These are phyloP conservation scores for Berkeleyomyces basicola DNA, from an alignment of 2,329 filamentous ascomycete genomes.

Conservation along the genomic window DNA sequence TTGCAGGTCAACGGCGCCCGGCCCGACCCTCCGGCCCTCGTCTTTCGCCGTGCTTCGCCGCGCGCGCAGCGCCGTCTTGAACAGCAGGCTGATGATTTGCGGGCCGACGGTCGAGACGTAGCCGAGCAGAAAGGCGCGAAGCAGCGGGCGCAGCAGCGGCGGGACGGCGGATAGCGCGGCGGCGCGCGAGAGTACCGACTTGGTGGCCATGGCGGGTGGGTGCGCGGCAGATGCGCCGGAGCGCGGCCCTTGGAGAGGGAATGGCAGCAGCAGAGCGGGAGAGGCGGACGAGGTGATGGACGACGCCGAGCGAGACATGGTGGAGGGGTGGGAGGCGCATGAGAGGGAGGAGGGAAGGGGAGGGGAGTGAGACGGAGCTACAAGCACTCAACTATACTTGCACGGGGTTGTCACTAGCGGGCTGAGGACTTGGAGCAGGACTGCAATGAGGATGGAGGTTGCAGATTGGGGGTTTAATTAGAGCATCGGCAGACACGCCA, in stretches of 20 bases:
- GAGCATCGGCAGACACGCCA: too few species aligned
- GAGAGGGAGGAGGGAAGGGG: neutral
- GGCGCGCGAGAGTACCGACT: conserved; percentile 3
- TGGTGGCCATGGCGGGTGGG: conserved; percentile 1
- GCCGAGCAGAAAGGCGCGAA: conserved; percentile 43
- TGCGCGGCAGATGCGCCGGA: neutral
- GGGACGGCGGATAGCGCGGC: conserved; percentile 25
- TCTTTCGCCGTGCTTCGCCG: conserved; percentile 19
- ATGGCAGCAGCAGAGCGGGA: neutral
- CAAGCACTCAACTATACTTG: too few species aligned
- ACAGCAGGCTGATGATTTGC: conserved; percentile 35
- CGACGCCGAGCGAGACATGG: neutral
- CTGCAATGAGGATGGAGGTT: too few species aligned
- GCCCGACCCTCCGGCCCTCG: conserved; percentile 6
- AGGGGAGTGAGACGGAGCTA: neutral
- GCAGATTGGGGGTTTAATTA: too few species aligned
- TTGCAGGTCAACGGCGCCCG: neutral
- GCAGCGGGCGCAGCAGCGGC: conserved; percentile 34
- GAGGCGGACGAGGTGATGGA: neutral
- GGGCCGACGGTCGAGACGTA: conserved; percentile 43
- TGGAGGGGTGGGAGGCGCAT: neutral
- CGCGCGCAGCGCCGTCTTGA: conserved; percentile 28
- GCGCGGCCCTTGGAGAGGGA: neutral
- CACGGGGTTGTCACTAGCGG: too few species aligned
- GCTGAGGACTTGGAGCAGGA: too few species aligned